phyloP scores from a whole-genome alignment of 225 moss, liverwort and hornwort species.

The Lunularia cruciata region DNA sequence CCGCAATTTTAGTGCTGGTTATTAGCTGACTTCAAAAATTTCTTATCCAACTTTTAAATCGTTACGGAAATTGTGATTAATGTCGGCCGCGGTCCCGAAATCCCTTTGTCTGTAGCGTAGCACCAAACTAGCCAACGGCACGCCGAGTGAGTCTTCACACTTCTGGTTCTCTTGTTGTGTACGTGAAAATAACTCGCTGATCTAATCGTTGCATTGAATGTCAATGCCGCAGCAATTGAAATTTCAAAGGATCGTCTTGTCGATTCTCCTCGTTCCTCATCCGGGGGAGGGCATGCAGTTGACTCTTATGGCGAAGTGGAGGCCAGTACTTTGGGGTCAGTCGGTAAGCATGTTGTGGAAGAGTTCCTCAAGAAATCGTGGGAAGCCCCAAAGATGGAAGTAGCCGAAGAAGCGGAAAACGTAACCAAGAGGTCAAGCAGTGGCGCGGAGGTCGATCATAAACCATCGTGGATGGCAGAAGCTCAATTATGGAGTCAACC shows the following conservation, averaged over 20 bases:
- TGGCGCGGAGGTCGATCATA: conserved; percentile 36
- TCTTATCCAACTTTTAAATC: too few relatives aligned
- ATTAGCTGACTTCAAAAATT: too few relatives aligned
- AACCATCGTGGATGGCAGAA: conserved; percentile 95
- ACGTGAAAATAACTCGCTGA: neutral
- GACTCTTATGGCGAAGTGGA: conserved; percentile 46
- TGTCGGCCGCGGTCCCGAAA: too few relatives aligned
- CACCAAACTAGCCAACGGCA: too few relatives aligned
- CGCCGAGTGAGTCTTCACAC: too few relatives aligned
- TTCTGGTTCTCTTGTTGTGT: neutral
- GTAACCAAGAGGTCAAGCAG: conserved; percentile 35
- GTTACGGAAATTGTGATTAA: too few relatives aligned
- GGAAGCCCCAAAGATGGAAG: conserved; percentile 50
- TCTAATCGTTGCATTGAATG: neutral
- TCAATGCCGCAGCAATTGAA: conserved; percentile 61
- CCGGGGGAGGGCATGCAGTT: conserved; percentile 39
- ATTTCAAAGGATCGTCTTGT: conserved; percentile 54
- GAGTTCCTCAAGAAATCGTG: conserved; percentile 78
- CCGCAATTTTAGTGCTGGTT: too few relatives aligned
- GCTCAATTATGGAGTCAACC: conserved; percentile 89
- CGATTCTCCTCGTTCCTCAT: conserved; percentile 46
- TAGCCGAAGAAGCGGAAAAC: conserved; percentile 34
- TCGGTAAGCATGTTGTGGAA: conserved; percentile 51
- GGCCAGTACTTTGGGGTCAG: conserved; percentile 50
- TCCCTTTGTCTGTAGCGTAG: too few relatives aligned